Evolutionary conservation across 371 early-diverging fungal genomes (phyloP).

Genomic region (Saksenaea vasiformis): DNA sequence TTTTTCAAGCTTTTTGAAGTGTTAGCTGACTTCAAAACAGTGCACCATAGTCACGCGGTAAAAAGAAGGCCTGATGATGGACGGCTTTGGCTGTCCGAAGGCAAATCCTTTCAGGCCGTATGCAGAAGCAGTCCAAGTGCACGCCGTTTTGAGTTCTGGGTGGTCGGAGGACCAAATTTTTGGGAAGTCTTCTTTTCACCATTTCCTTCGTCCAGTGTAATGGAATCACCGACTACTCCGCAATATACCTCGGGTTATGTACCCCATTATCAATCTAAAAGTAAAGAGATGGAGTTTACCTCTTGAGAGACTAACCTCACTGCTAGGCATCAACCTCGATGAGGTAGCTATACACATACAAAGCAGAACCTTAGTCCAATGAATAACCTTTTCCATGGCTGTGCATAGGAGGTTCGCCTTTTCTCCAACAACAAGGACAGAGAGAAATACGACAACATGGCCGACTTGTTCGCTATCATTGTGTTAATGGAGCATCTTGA

Average conservation of each 20-base stretch:
- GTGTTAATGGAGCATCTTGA: slow-evolving; percentile 91
- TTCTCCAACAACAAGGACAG: slow-evolving; percentile 82
- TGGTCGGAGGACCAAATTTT: too few relatives aligned
- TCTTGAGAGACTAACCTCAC: neutral
- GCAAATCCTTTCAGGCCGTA: too few relatives aligned
- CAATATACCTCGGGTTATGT: slow-evolving; percentile 35
- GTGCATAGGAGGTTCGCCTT: slow-evolving; percentile 65
- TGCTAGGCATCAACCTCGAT: slow-evolving; percentile 40
- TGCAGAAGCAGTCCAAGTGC: too few relatives aligned
- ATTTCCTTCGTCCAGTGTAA: neutral
- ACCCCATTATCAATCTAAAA: slow-evolving; percentile 22
- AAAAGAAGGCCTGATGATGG: too few relatives aligned
- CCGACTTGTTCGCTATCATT: slow-evolving; percentile 91
- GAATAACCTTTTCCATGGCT: neutral
- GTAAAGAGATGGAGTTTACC: neutral
- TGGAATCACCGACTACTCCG: slow-evolving; percentile 31
- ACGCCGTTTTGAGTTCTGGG: too few relatives aligned
- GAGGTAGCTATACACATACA: slow-evolving; percentile 29
- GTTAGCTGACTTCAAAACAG: too few relatives aligned
- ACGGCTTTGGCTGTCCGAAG: too few relatives aligned
- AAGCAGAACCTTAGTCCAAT: neutral
- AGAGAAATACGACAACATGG: slow-evolving; percentile 90
- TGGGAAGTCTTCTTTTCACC: too few relatives aligned
- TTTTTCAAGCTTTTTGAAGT: too few relatives aligned
- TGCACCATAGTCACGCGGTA: too few relatives aligned